These are phyloP conservation scores for Spirogloea muscicola DNA, from an alignment of 139 green algal genomes.

Conservation along the genomic window DNA sequence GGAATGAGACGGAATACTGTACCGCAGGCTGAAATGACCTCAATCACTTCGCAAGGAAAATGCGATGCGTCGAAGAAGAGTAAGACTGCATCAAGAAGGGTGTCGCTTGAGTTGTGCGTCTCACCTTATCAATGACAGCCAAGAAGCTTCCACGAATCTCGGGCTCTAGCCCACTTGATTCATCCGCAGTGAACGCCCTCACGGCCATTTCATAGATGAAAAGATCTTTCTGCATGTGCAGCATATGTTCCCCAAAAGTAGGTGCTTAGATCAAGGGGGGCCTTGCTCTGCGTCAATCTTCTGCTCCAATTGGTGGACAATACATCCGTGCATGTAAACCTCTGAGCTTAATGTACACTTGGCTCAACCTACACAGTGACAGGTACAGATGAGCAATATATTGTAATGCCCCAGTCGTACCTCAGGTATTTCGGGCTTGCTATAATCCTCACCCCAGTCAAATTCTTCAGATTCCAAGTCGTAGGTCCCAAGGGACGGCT, in stretches of 20 bases:
- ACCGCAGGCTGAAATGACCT: background rate
- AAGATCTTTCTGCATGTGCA: slow-evolving; percentile 73
- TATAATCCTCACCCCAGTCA: slow-evolving; percentile 42
- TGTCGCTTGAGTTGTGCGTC: background rate
- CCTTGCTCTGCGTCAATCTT: background rate
- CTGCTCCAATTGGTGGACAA: background rate
- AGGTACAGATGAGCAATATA: background rate
- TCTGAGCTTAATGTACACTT: background rate
- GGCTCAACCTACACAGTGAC: background rate
- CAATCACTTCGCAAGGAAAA: background rate
- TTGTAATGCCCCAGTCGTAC: background rate
- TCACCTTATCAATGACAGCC: slow-evolving; percentile 71
- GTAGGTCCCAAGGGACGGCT: slow-evolving; percentile 53
- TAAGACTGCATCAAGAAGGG: background rate
- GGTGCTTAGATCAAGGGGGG: background rate
- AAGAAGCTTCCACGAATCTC: slow-evolving; percentile 72
- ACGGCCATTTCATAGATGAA: slow-evolving; percentile 98
- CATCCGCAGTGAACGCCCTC: slow-evolving; percentile 84
- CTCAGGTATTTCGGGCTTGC: slow-evolving; percentile 5
- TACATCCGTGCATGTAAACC: background rate
- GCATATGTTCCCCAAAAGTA: background rate
- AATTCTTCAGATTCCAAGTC: slow-evolving; percentile 60
- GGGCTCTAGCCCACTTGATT: slow-evolving; percentile 50
- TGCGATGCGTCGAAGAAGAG: background rate
- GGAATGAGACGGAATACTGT: background rate